These are phyloP conservation scores for Penicillium polonicum DNA, from an alignment of 2,329 filamentous ascomycete genomes.

Conservation along the genomic window DNA sequence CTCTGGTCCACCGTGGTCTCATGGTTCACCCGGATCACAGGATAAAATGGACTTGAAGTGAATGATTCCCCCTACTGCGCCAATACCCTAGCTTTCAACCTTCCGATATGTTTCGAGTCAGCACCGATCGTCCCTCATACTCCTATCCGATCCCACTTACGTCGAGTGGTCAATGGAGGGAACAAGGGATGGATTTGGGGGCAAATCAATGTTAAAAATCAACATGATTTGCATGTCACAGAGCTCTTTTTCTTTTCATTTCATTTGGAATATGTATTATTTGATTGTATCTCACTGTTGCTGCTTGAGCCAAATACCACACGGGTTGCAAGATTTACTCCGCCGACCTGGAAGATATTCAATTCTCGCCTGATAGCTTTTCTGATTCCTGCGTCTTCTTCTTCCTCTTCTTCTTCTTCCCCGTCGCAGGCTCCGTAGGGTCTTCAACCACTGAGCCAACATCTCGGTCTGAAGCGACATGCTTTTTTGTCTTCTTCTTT, in stretches of 20 bases:
- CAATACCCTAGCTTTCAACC: constrained; percentile 14
- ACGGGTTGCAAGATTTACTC: neutral
- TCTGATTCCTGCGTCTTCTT: neutral
- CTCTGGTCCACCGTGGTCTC: constrained; percentile 39
- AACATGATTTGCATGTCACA: neutral
- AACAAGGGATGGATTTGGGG: neutral
- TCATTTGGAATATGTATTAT: constrained; percentile 4
- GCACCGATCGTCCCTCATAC: neutral
- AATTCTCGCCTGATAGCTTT: neutral
- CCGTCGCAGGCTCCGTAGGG: neutral
- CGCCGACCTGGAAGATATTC: neutral
- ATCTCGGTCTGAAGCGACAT: neutral
- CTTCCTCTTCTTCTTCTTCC: constrained; percentile 9
- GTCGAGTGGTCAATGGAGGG: neutral
- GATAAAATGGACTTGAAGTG: constrained; percentile 9
- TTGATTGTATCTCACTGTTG: constrained; percentile 7
- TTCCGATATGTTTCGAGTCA: neutral
- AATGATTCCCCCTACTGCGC: constrained; percentile 4
- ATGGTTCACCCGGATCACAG: constrained; percentile 27
- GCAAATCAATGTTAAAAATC: neutral
- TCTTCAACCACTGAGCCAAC: neutral
- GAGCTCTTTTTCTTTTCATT: neutral
- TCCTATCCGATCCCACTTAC: neutral
- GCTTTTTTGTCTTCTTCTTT: constrained; percentile 43
- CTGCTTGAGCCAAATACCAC: constrained; percentile 2